phyloP scores from a whole-genome alignment of 768 basidiomycete species.

The Tricholomella constricta region DNA sequence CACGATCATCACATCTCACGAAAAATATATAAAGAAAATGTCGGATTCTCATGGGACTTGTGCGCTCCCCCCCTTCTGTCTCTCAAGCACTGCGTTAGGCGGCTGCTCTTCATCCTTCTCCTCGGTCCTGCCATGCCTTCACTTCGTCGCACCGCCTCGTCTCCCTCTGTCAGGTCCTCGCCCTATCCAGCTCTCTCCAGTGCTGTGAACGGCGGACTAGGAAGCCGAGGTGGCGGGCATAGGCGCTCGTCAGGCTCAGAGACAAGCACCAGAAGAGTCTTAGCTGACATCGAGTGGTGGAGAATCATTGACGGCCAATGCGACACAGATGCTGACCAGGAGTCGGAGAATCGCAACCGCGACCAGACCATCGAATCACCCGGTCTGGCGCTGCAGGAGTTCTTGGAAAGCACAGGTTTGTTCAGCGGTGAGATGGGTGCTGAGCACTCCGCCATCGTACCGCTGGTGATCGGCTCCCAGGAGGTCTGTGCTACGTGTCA shows the following conservation, averaged over 20 bases:
- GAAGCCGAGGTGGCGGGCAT: conserved; percentile 42
- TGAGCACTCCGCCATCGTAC: conserved; percentile 38
- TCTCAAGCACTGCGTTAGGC: conserved; percentile 50
- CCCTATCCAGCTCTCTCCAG: conserved; percentile 59
- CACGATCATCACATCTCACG: conserved; percentile 31
- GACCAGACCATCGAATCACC: conserved; percentile 34
- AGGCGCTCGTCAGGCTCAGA: conserved; percentile 74
- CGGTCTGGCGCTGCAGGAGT: conserved; percentile 18
- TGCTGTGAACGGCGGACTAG: conserved; percentile 25
- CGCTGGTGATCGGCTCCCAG: conserved; percentile 30
- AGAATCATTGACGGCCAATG: conserved; percentile 73
- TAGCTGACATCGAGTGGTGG: conserved; percentile 92
- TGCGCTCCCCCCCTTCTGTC: conserved; percentile 32
- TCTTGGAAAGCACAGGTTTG: conserved; percentile 28
- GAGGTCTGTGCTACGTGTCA: conserved; percentile 37
- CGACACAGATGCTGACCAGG: conserved; percentile 44
- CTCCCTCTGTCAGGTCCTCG: conserved; percentile 66
- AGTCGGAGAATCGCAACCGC: conserved; percentile 41
- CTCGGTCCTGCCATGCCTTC: conserved; percentile 55
- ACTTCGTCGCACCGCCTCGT: conserved; percentile 76
- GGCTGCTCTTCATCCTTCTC: conserved; percentile 39
- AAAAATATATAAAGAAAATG: conserved; percentile 45
- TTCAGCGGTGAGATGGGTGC: conserved; percentile 38
- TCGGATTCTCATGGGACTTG: conserved; percentile 34
- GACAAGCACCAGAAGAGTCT: conserved; percentile 62